Base-by-base conservation (phyloP, 2,329 filamentous ascomycete genomes). In the Pseudogymnoascus verrucosus region DNA sequence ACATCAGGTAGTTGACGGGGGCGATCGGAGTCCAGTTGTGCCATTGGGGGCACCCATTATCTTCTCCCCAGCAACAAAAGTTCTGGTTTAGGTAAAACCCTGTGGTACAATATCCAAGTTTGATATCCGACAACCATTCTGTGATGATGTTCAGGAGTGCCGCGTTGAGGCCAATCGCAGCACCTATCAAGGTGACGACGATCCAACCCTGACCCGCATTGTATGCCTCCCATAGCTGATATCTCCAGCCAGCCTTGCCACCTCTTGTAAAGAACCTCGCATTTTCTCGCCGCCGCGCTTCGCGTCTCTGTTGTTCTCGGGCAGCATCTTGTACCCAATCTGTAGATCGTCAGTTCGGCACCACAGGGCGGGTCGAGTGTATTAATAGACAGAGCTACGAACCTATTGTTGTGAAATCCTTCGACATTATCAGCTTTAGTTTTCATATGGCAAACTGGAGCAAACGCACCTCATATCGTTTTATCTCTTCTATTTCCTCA, bases 291-390 rank as follows among this genome's bases (percentile, higher is more conserved):
- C 90, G 84, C 69, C 89, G 84, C 59, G 89, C 84, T 71, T 90
- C 90, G 66, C 93, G 86, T 63, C 93, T 86, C 57, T 90, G 80
- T 74, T 96, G 91, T 75, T 97, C 95, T 67, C 93, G 89, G 36
- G 92, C 89, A 10, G 93, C 93, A 83, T 99, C 95, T 75, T 99
- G 93, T 0, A 99, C 93, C 95, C 95, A 99, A 77, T 99, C 95
- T 85, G 81, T 78, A 59, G 64, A 31, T 60, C 66, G 69, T 79
- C 71, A 80, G 75, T 73, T 61, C 59, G 34, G 59, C 71, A 57
- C 51, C 19, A 23, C 21, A 23, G 64, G 36, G n/a, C 28, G 47
- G 65, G 54, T 66, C 62, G 65, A 66, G 69, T 67, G 44, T 37
- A 23, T 39, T 42, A 14, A 12, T 26, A 11, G 28, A n/a, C 12